phyloP scores from a whole-genome alignment of 306 rosid genomes.

The Rosa rugosa region DNA sequence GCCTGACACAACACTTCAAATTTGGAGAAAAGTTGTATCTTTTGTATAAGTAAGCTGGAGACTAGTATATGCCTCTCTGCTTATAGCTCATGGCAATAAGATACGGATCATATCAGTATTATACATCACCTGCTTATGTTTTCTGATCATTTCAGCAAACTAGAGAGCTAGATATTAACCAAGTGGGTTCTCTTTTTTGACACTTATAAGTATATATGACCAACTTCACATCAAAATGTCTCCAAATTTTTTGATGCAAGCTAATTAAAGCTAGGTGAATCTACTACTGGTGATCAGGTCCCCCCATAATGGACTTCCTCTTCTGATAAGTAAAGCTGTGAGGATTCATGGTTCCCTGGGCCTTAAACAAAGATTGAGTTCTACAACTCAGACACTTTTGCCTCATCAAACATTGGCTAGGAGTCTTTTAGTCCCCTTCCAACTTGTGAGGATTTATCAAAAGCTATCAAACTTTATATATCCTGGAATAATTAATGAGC shows the following conservation, averaged over 20 bases:
- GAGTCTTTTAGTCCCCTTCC: conserved; percentile 23
- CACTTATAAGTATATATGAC: neutral
- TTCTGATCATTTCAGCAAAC: neutral
- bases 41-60: neutral
- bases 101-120: neutral
- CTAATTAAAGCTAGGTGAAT: neutral
- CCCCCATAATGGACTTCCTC: neutral
- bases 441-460: conserved; percentile 39
- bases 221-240: neutral
- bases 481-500: neutral
- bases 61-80: conserved; percentile 3
- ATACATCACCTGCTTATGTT: neutral
- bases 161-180: neutral
- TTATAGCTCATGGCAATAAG: conserved; percentile 7
- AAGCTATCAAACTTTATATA: conserved; percentile 1
- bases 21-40: neutral
- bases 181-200: neutral
- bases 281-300: neutral
- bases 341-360: conserved; percentile 5
- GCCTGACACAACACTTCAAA: neutral
- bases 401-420: conserved; percentile 12
- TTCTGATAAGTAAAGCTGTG: neutral
- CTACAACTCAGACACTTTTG: neutral
- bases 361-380: neutral
- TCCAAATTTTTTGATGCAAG: neutral